A percentile compares a stretch with the other conserved stretches of the same genome.
Evolutionary conservation across 1,284 basidiomycete species (phyloP).

Genomic region (Melampsora americana): DNA sequence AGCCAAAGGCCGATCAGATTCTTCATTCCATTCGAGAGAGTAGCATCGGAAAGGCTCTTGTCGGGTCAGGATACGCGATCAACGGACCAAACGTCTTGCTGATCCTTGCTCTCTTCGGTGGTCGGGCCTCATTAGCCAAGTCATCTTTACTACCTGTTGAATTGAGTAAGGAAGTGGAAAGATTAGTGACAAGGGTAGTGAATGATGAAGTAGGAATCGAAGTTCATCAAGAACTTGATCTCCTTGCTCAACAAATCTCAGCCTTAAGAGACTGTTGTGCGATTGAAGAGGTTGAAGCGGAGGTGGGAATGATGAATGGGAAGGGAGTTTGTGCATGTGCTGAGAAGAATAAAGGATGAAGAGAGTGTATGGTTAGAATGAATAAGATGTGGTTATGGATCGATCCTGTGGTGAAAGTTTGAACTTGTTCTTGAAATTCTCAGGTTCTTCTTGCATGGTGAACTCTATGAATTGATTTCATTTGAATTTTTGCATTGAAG

Average conservation of each 20-base stretch:
- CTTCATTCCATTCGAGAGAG: background rate
- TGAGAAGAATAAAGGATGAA: no score
- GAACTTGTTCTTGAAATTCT: no score
- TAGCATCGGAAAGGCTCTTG: background rate
- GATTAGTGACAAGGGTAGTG: background rate
- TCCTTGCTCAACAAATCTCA: slow-evolving; percentile 16
- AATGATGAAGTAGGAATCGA: background rate
- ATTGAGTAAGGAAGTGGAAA: background rate
- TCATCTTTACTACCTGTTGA: background rate
- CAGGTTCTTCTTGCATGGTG: no score
- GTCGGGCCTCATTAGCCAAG: background rate
- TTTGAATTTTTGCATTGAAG: no score
- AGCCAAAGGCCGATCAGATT: slow-evolving; percentile 20
- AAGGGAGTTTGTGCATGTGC: no score
- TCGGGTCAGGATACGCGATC: background rate
- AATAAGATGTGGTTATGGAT: no score
- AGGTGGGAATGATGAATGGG: no score
- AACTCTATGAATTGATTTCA: no score
- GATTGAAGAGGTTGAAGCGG: background rate
- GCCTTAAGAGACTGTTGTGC: slow-evolving; percentile 33
- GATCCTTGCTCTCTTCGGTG: slow-evolving; percentile 7
- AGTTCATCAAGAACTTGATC: slow-evolving; percentile 15
- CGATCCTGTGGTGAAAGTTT: no score
- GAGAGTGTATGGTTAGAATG: no score
- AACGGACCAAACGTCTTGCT: slow-evolving; percentile 10